phyloP scores from a whole-genome alignment of 2,329 filamentous ascomycete species.

The Diaporthe citrichinensis region DNA sequence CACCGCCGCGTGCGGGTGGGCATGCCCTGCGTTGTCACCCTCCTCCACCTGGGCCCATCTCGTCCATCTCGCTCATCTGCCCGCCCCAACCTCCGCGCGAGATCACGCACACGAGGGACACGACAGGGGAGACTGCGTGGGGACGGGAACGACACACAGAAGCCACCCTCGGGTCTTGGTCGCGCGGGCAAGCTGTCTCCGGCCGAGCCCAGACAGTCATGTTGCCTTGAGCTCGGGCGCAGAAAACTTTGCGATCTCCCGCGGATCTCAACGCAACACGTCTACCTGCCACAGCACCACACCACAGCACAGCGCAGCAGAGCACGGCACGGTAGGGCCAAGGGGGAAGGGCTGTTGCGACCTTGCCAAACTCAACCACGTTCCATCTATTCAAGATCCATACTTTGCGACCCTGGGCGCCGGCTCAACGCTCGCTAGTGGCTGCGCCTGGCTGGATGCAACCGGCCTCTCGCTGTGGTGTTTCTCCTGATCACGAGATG shows the following conservation, averaged over 20 bases:
- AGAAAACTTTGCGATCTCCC: slow-evolving; percentile 15
- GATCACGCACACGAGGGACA: slow-evolving; percentile 10
- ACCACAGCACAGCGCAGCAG: background rate
- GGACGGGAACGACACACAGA: background rate
- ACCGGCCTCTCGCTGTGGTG: background rate
- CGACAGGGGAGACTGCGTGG: slow-evolving; percentile 1
- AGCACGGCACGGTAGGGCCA: slow-evolving; percentile 5
- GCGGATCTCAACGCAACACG: slow-evolving; percentile 5
- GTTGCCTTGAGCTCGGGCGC: slow-evolving; percentile 15
- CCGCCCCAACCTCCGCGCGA: slow-evolving; percentile 14
- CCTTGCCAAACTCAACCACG: slow-evolving; percentile 22
- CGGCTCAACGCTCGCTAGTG: slow-evolving; percentile 9
- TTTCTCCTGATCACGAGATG: slow-evolving; percentile 25
- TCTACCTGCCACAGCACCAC: slow-evolving; percentile 15
- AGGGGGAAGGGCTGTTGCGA: slow-evolving; percentile 6
- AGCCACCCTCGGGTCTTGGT: background rate
- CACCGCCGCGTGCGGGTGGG: background rate
- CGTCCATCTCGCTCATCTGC: background rate
- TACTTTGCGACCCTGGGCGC: background rate
- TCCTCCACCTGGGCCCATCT: slow-evolving; percentile 26
- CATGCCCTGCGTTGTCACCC: slow-evolving; percentile 8
- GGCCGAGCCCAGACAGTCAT: slow-evolving; percentile 26
- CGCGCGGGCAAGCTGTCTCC: slow-evolving; percentile 27
- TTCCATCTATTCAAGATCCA: slow-evolving; percentile 24
- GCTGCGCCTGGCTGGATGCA: slow-evolving; percentile 9